Conservation (phyloP, 2,329 filamentous ascomycete genomes). For the Calonectria pauciramosa region DNA sequence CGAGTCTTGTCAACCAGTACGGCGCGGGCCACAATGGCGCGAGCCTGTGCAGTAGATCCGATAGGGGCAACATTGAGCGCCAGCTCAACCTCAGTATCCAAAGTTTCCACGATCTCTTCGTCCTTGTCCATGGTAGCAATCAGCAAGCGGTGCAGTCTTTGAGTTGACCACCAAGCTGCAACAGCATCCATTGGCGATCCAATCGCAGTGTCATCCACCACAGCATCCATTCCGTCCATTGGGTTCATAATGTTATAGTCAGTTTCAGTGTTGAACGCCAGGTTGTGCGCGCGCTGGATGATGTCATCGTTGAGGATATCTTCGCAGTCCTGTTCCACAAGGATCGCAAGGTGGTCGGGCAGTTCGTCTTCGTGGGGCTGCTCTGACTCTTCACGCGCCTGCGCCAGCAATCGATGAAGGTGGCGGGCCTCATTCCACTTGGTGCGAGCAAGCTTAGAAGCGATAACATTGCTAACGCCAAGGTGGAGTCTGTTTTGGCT, state of each 20-base stretch:
- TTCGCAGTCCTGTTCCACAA: constrained; percentile 85
- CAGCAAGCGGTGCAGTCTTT: constrained; percentile 78
- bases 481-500: constrained; percentile 76
- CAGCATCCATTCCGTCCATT: constrained; percentile 82
- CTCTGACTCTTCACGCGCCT: constrained; percentile 56
- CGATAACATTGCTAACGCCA: constrained; percentile 76
- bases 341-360: constrained; percentile 80
- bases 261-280: constrained; percentile 88
- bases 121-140: constrained; percentile 72
- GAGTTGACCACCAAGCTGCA: constrained; percentile 90
- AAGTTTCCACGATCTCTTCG: constrained; percentile 40
- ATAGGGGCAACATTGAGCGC: constrained; percentile 83
- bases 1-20: constrained; percentile 68
- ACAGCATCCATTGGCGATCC: constrained; percentile 90
- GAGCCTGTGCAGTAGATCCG: constrained; percentile 78
- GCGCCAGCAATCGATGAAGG: constrained; percentile 64
- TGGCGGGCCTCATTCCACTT: constrained; percentile 87
- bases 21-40: constrained; percentile 71
- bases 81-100: constrained; percentile 68
- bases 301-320: constrained; percentile 84
- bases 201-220: constrained; percentile 88
- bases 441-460: constrained; percentile 78
- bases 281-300: constrained; percentile 87
- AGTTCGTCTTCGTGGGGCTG: constrained; percentile 71
- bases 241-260: constrained; percentile 73